Evolutionary conservation across 2,329 filamentous ascomycete genomes (phyloP), one percentile per base, ranked within the genome.

Genomic region (Pyrenophora seminiperda): DNA sequence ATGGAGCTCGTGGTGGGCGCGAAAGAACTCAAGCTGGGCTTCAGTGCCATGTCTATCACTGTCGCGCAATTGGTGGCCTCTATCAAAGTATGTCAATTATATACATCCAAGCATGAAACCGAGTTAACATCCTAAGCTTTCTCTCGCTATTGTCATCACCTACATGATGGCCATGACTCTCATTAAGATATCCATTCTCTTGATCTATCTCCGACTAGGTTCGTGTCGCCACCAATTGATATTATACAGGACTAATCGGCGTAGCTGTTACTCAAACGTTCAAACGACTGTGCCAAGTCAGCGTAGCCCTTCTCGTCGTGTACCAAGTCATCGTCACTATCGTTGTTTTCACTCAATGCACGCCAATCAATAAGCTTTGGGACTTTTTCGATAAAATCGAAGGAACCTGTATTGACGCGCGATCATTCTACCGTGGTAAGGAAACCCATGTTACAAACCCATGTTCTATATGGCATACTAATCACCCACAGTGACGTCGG

Each of bases 161-260:
- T 73, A 73, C 52, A 68, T 67, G 33, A 30, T 67, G 7, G 17
- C 62, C 13, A 54, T 71, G 38, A 62, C 54, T 15, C 41, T 54
- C 18, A 66, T 73, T 52, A 73, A 73, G 41, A 45, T 63, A 1
- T 73, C 71, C 1, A 72, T 73, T 22, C 50, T 72, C 3, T 60
- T 63, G 34, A 68, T 70, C 41, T 73, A 73, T 36, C 50, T 72
- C 18, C 65, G 69, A 42, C 61, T 73, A 34, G 69, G 70, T 73
- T 56, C 19, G 59, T 44, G 14, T 17, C 5, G n/a, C 13, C 7
- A 18, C 34, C 33, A 20, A 14, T 7, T 1, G 7, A 45, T 29
- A 17, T 24, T 10, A 5, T 4, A 11, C 17, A 4, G 15, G 15
- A 20, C 40, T 42, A n/a, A 50, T 14, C 29, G 39, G 7, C 40